Percentiles rank a stretch among this genome's conserved stretches.
These are phyloP conservation scores for Phytopythium sindhum DNA, from an alignment of 352 stramenopile species.

Conservation along the genomic window DNA sequence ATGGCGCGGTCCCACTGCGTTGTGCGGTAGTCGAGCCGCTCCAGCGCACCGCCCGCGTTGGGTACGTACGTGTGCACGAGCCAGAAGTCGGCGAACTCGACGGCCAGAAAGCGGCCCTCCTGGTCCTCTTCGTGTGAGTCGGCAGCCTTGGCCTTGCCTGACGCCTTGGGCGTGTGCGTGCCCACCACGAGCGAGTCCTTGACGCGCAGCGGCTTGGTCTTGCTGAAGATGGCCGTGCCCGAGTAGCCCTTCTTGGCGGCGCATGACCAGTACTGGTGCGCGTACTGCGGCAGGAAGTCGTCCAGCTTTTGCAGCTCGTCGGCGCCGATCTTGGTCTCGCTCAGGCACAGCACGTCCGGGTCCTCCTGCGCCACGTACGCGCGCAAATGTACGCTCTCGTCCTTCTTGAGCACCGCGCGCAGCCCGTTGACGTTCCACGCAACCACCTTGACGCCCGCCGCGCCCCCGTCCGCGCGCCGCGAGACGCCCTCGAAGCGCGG, in stretches of 20 bases:
- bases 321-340: conserved; percentile 80
- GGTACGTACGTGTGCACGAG: conserved; percentile 86
- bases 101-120: conserved; percentile 75
- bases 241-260: conserved; percentile 78
- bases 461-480: conserved; percentile 3
- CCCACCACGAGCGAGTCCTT: conserved; percentile 60
- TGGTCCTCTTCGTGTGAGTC: conserved; percentile 25
- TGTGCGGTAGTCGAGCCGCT: conserved; percentile 71
- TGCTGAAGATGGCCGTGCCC: conserved; percentile 70
- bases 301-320: conserved; percentile 75
- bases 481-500: conserved; percentile 51
- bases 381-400: conserved; percentile 59
- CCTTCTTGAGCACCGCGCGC: conserved; percentile 69
- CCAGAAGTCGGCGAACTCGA: conserved; percentile 77
- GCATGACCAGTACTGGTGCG: conserved; percentile 77
- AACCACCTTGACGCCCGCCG: conserved; percentile 40
- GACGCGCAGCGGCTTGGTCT: conserved; percentile 67
- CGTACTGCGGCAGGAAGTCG: conserved; percentile 68
- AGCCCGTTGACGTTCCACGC: conserved; percentile 87
- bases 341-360: conserved; percentile 79
- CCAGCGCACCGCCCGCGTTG: conserved; percentile 68
- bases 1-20: conserved; percentile 78
- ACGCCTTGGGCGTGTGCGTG: conserved; percentile 25
- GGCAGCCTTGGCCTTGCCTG: conserved; percentile 12
- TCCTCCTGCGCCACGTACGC: conserved; percentile 78